Conservation (phyloP, 2,329 filamentous ascomycete genomes). For the Fusarium tjaetaba region DNA sequence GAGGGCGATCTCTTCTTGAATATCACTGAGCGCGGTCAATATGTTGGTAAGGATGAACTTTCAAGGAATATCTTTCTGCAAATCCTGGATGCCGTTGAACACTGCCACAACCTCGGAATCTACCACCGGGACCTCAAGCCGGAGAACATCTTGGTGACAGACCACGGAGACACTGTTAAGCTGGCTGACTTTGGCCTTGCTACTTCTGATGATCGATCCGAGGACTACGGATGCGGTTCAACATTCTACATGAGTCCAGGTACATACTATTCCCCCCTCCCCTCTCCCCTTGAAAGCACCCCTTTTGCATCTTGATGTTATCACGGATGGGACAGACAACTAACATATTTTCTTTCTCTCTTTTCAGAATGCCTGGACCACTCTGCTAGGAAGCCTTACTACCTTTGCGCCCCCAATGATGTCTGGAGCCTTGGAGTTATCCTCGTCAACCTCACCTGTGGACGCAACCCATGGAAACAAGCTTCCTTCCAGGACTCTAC, state of each 20-base stretch:
- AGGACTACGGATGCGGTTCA: constrained; percentile 97
- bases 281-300: constrained; percentile 15
- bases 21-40: constrained; percentile 94
- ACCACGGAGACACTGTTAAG: constrained; percentile 89
- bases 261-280: constrained; percentile 58
- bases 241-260: constrained; percentile 99
- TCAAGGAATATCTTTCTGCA: constrained; percentile 91
- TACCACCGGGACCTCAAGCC: constrained; percentile 98
- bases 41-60: constrained; percentile 90
- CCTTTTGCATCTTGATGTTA: constrained; percentile 3
- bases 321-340: constrained; percentile 32
- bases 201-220: constrained; percentile 82
- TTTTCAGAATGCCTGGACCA: constrained; percentile 86
- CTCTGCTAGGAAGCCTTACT: constrained; percentile 77
- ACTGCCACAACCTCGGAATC: constrained; percentile 92
- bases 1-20: constrained; percentile 97
- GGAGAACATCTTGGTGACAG: constrained; percentile 94
- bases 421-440: constrained; percentile 99
- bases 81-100: constrained; percentile 94
- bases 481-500: constrained; percentile 93
- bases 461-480: constrained; percentile 98
- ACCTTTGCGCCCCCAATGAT: constrained; percentile 93
- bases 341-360: constrained; percentile 41
- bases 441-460: constrained; percentile 95
- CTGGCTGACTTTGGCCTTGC: constrained; percentile 97